Conservation (phyloP, 2,329 filamentous ascomycete genomes). For the Colletotrichum orchidophilum region DNA sequence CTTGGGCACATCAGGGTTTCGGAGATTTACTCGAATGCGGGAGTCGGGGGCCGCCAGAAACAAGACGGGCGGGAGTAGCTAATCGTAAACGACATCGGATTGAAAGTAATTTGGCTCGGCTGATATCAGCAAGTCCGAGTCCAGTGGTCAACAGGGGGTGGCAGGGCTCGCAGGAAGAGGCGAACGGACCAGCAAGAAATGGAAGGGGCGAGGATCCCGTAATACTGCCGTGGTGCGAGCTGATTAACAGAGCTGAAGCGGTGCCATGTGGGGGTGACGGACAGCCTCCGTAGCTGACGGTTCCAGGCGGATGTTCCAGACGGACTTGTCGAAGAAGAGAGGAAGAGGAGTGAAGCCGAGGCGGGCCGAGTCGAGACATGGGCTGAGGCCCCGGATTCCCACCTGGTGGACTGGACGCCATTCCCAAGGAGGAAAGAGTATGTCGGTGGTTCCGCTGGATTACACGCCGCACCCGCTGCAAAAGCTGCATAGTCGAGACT, state of each 20-base stretch:
- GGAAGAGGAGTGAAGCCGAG: not conserved
- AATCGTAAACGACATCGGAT: not conserved
- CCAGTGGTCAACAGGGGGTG: not conserved
- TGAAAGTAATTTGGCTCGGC: not conserved
- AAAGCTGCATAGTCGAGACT: not conserved
- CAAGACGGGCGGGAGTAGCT: not conserved
- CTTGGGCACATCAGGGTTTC: conserved; percentile 20
- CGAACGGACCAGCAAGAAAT: not conserved
- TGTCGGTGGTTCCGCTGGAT: conserved; percentile 1
- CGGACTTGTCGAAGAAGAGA: not conserved
- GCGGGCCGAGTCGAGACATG: not conserved
- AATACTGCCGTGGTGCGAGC: not conserved
- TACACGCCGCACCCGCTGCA: not conserved
- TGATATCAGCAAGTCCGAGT: not conserved
- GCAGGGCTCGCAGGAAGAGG: conserved; percentile 21
- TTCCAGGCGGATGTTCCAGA: not conserved
- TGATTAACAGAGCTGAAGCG: not conserved
- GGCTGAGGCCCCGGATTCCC: conserved; percentile 7
- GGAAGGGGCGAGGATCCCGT: not conserved
- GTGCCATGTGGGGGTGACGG: conserved; percentile 25
- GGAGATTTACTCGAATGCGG: conserved; percentile 20
- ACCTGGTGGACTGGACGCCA: conserved; percentile 2
- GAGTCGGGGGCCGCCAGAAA: conserved; percentile 1
- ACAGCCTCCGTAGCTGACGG: conserved; percentile 11
- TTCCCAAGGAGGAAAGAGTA: not conserved